phyloP scores from a whole-genome alignment of 371 early-diverging fungal genomes.

The Dentiscutata heterogama region DNA sequence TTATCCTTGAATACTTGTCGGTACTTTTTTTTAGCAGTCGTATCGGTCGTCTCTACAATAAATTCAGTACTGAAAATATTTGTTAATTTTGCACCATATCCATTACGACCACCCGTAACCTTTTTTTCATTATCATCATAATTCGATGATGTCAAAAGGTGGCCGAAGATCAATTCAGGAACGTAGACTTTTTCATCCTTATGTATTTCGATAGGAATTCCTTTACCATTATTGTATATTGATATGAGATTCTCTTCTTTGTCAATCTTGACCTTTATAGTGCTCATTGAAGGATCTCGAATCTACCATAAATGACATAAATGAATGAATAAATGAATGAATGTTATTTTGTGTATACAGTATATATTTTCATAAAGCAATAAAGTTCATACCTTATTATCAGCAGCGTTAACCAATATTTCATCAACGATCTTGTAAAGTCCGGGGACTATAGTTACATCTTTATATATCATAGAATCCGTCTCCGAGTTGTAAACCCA shows the following conservation, averaged over 20 bases:
- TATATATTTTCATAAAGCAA: background rate
- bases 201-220: constrained; percentile 98
- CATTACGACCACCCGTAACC: constrained; percentile 99
- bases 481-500: constrained; percentile 86
- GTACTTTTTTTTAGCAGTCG: constrained; percentile 77
- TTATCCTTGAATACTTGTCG: constrained; percentile 91
- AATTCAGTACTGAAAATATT: constrained; percentile 99
- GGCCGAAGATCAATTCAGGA: constrained; percentile 99
- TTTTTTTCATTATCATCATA: constrained; percentile 99
- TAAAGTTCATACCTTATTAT: constrained; percentile 77
- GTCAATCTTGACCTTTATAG: constrained; percentile 95
- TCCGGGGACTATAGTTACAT: constrained; percentile 95
- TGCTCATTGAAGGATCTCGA: constrained; percentile 94
- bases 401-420: constrained; percentile 98
- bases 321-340: background rate
- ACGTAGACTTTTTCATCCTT: constrained; percentile 96
- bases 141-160: constrained; percentile 98
- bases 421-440: constrained; percentile 99
- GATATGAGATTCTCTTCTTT: constrained; percentile 85
- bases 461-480: constrained; percentile 73
- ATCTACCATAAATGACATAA: constrained; percentile 55
- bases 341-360: background rate
- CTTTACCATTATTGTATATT: constrained; percentile 97
- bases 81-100: constrained; percentile 99
- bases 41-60: constrained; percentile 96